Evolutionary conservation across 2,329 filamentous ascomycete species (phyloP).

Genomic region (Metarhizium sp.): DNA sequence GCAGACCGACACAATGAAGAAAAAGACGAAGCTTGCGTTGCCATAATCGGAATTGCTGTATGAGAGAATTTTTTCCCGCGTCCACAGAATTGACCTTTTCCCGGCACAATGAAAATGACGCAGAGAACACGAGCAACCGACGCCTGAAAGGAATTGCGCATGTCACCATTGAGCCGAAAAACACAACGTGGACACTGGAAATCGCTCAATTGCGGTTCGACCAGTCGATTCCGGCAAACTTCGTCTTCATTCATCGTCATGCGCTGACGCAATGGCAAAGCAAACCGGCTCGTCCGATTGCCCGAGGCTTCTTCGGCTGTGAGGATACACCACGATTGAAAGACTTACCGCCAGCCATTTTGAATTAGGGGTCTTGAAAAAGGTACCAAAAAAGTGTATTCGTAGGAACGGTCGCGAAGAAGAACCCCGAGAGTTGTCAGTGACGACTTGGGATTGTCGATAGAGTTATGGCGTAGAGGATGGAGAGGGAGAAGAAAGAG

Average conservation of each 20-base stretch:
- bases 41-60: not conserved
- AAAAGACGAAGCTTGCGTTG: not conserved
- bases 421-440: conserved; percentile 3
- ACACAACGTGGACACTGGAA: not conserved
- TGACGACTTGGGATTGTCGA: conserved; percentile 6
- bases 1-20: not conserved
- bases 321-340: not conserved
- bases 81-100: not conserved
- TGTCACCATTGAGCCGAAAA: not conserved
- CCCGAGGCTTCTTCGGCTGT: conserved; percentile 4
- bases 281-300: not conserved
- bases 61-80: not conserved
- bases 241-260: not conserved
- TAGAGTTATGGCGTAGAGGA: conserved; percentile 4
- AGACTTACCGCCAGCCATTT: conserved; percentile 38
- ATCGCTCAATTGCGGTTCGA: not conserved
- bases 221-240: not conserved
- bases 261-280: conserved; percentile 14
- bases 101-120: not conserved
- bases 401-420: conserved; percentile 6
- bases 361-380: conserved; percentile 17
- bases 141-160: not conserved
- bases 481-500: conserved; percentile 14
- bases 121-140: not conserved
- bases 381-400: conserved; percentile 4